Percentiles rank a stretch among this genome's conserved stretches.
Evolutionary conservation across 257 asterid genomes (phyloP).

Genomic region (Fraxinus cuspidata): DNA sequence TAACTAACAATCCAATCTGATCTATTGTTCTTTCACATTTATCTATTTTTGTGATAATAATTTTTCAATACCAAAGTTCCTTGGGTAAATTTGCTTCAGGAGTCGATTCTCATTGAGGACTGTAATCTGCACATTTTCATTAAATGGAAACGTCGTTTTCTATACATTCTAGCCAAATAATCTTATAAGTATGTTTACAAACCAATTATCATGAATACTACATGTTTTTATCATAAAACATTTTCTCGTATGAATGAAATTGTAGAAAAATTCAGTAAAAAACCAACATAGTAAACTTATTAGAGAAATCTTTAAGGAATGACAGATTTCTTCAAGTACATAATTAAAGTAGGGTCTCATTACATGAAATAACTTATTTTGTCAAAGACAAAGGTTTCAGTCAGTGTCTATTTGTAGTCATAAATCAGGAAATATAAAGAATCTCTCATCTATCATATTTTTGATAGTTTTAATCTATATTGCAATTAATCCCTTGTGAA

Average conservation of each 20-base stretch:
- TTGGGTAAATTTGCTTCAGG: no score
- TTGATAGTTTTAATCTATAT: background rate
- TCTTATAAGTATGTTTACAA: background rate
- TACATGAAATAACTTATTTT: background rate
- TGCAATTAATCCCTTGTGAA: background rate
- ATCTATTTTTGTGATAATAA: no score
- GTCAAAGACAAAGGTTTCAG: background rate
- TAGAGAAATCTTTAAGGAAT: background rate
- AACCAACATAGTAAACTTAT: background rate
- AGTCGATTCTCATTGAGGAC: no score
- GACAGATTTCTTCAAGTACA: background rate
- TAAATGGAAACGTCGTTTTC: no score
- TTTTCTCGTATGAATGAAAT: background rate
- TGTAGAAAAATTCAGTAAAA: background rate
- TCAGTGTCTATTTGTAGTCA: conserved; percentile 24
- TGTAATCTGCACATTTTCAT: no score
- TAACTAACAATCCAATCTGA: no score
- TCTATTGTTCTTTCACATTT: no score
- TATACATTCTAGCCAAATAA: background rate
- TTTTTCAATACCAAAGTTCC: no score
- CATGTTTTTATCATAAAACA: background rate
- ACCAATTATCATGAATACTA: background rate
- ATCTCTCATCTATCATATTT: conserved; percentile 12
- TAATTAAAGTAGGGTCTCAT: background rate
- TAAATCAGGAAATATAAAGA: conserved; percentile 21